Base-by-base conservation (phyloP, 192 early-diverging fungal genomes). In the Umbelopsis vinacea region DNA sequence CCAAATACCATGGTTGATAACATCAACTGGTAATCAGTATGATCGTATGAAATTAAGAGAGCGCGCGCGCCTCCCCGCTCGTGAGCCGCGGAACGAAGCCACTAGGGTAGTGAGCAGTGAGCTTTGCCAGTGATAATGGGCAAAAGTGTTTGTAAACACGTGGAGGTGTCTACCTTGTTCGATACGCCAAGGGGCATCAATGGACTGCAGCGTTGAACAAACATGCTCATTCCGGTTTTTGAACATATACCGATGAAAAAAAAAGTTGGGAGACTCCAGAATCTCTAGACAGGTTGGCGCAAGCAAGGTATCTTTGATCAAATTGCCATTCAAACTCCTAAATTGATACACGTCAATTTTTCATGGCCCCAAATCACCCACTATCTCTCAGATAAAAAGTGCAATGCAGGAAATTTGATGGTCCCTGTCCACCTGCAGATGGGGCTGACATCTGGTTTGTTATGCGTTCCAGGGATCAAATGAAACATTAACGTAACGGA, bases 71-170 rank as follows among this genome's bases (percentile, higher is more conserved):
- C 48, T 19, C 48, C 48, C 14, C 48, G n/a, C 19, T 50, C 17
- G n/a, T n/a, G 57, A 63, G 17, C 57, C 57, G 57, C 57, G 57
- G 57, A 63, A 63, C 57, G 35, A 63, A 63, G 57, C 57, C 57
- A 29, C 57, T n/a, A 38, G 12, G 8, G 2, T 26, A 54, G 50
- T 2, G 26, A 54, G 40, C 29, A 29, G 29, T 29, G 29, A 29
- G 29, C 29, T 29, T 29, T 29, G 29, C 29, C 29, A 29, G 29
- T 3, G 29, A 29, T 29, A 29, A 43, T 43, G 40, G 6, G 40
- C 40, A 43, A 43, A n/a, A 43, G 40, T 43, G 40, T 19, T 17
- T 50, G 11, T 2, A 50, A 21, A 50, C 48, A 50, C 48, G 48
- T 50, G 48, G 17, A 50, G 48, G 17, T 50, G 15, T 19, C 11